Base-by-base conservation (phyloP, 768 basidiomycete genomes). In the Calocybe indica region DNA sequence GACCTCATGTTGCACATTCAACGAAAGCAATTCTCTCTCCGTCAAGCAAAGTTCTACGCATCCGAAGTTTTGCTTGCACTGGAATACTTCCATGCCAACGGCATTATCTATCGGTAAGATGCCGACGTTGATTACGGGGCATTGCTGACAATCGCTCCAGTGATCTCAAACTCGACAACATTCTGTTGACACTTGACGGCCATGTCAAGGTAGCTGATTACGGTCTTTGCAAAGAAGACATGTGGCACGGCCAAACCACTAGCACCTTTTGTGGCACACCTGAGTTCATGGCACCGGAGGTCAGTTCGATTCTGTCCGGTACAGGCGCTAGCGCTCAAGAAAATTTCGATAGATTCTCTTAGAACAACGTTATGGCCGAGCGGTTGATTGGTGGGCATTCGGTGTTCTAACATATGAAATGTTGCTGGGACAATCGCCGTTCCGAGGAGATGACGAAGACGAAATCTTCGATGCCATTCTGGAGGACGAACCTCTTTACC, bases 301-400 rank as follows among this genome's bases (percentile, higher is more conserved):
- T 94, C 50, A 36, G 75, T 53, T 33, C 8, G 22, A 9, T n/a
- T 37, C 6, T 15, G 40, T 34, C 29, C 8, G 14, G n/a, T 33
- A 30, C 13, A 9, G 48, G 7, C 15, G 29, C n/a, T 33, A 11
- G 38, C 45, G 6, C 34, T 14, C 34, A 13, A 5, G 41, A 37
- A 29, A n/a, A 6, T 49, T 31, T 7, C 11, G 29, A 5, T 52
- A 98, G 94, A 99, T 99, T 65, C 75, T 99, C 45, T 79, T 98
- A n/a, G 96, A 99, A 69, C 96, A 98, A 70, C 88, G 93, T 40
- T 99, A 99, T 58, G 94, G 93, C 7, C 91, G 93, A 35, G 95
- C 96, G 8, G 96, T 99, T 37, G 96, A 99, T 62, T 99, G 96
- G 96, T 99, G 96, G 96, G 96, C 96, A 9, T 98, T 98, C 63